Percentiles rank a stretch among this genome's conserved stretches.
Evolutionary conservation across 2,329 filamentous ascomycete species (phyloP).

Genomic region (Pyricularia sp.): DNA sequence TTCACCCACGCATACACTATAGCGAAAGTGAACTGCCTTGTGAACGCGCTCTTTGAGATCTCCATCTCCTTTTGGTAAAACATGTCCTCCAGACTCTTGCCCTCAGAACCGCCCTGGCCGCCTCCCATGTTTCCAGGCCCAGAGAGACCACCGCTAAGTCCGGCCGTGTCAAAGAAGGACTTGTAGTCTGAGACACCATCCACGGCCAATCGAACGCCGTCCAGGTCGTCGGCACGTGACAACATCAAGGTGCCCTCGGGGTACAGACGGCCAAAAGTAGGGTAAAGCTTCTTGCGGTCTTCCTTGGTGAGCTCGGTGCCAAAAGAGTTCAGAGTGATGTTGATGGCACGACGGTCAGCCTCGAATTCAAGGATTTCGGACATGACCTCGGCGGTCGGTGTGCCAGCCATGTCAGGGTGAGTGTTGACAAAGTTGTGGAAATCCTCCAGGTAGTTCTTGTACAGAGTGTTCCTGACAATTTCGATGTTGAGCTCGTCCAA

Average conservation of each 20-base stretch:
- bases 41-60: conserved; percentile 88
- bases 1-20: conserved; percentile 98
- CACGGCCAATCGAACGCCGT: conserved; percentile 85
- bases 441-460: conserved; percentile 99
- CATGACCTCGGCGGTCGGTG: conserved; percentile 90
- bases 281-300: conserved; percentile 93
- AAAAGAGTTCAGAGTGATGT: conserved; percentile 98
- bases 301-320: conserved; percentile 89
- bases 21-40: conserved; percentile 85
- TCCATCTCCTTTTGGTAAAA: conserved; percentile 99
- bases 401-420: conserved; percentile 72
- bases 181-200: conserved; percentile 92
- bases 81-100: conserved; percentile 86
- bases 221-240: conserved; percentile 84
- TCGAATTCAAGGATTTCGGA: conserved; percentile 92
- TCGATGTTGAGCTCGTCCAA: conserved; percentile 98
- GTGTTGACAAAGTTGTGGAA: conserved; percentile 92
- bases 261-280: conserved; percentile 78
- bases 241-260: conserved; percentile 93
- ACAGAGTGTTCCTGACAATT: conserved; percentile 94
- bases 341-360: conserved; percentile 91
- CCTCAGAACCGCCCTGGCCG: conserved; percentile 57
- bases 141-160: conserved; percentile 55
- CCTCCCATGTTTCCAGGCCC: conserved; percentile 76
- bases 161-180: conserved; percentile 85